These are phyloP conservation scores for Magnusiomyces tetraspermus DNA, from an alignment of 1,139 yeast genomes.

Conservation along the genomic window DNA sequence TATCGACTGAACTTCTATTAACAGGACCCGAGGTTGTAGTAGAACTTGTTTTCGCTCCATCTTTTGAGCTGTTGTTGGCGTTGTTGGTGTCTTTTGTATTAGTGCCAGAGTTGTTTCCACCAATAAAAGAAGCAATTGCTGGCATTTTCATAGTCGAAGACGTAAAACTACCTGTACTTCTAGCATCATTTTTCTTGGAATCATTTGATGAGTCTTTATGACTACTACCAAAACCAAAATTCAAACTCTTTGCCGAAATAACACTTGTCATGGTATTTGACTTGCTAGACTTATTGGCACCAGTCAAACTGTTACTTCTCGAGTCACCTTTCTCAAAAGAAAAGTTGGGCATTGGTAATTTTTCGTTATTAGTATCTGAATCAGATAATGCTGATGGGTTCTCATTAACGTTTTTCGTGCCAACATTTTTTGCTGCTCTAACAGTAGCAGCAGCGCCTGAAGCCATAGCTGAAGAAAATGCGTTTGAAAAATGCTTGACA, in stretches of 20 bases:
- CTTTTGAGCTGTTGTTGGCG: not conserved
- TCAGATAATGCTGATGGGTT: not conserved
- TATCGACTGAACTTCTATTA: not conserved
- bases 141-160: not conserved
- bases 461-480: slow-evolving; percentile 1
- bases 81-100: not conserved
- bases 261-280: slow-evolving; percentile 1
- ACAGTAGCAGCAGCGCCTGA: not conserved
- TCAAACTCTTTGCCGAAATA: not conserved
- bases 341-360: not conserved
- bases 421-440: not conserved
- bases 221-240: not conserved
- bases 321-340: not conserved
- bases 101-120: not conserved
- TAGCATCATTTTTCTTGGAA: not conserved
- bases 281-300: not conserved
- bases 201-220: not conserved
- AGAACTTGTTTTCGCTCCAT: not conserved
- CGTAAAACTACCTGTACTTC: not conserved
- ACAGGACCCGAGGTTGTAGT: not conserved
- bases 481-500: not conserved
- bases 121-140: not conserved
- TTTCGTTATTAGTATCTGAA: not conserved
- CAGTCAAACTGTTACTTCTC: not conserved
- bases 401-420: not conserved